Evolutionary conservation across 208 protist genomes (phyloP).

Genomic region (Leishmania gerbilli): DNA sequence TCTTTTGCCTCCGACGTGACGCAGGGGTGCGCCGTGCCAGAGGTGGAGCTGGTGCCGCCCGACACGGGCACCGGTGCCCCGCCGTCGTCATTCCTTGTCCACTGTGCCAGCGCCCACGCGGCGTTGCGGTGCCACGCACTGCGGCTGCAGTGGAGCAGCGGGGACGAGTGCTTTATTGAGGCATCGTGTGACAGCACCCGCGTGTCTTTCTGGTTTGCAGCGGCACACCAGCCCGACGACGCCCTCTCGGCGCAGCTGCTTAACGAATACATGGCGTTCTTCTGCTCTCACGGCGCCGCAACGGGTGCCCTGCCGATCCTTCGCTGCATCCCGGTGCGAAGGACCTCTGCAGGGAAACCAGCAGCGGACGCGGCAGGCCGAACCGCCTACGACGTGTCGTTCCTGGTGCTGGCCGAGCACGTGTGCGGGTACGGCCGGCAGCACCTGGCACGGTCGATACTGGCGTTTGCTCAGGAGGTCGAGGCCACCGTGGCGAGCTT

Average conservation of each 20-base stretch:
- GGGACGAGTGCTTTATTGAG: slow-evolving; percentile 94
- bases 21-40: slow-evolving; percentile 98
- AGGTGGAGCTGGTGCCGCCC: slow-evolving; percentile 92
- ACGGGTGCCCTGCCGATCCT: slow-evolving; percentile 13
- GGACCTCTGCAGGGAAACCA: neutral
- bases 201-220: slow-evolving; percentile 85
- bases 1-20: slow-evolving; percentile 97
- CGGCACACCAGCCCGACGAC: slow-evolving; percentile 88
- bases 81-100: neutral
- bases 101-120: neutral
- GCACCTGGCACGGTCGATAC: slow-evolving; percentile 97
- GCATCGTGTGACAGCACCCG: slow-evolving; percentile 96
- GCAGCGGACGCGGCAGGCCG: neutral
- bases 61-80: neutral
- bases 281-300: slow-evolving; percentile 92
- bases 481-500: slow-evolving; percentile 96
- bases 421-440: slow-evolving; percentile 94
- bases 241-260: slow-evolving; percentile 94
- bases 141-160: slow-evolving; percentile 36
- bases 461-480: slow-evolving; percentile 95
- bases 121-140: neutral
- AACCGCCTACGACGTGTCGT: slow-evolving; percentile 12
- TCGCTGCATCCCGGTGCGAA: slow-evolving; percentile 11
- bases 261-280: slow-evolving; percentile 95
- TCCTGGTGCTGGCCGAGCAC: slow-evolving; percentile 70